Percentiles rank a stretch among this genome's conserved stretches.
Evolutionary conservation across 1,139 yeast genomes (phyloP).

Genomic region (Magnusiomyces tetraspermus): DNA sequence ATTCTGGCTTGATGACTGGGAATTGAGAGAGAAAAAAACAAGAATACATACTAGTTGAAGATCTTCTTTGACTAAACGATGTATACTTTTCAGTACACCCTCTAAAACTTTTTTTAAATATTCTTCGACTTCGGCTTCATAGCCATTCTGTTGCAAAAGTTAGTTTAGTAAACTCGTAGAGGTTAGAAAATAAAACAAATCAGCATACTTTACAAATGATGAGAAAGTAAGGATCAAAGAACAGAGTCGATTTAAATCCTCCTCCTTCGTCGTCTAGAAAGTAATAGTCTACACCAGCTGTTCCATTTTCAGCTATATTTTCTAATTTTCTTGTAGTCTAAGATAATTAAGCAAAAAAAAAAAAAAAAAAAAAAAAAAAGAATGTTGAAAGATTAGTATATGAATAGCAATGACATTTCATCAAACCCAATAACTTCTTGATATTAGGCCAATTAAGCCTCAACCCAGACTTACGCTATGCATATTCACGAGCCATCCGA

Average conservation of each 20-base stretch:
- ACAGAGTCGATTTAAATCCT: slow-evolving; percentile 74
- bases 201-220: slow-evolving; percentile 48
- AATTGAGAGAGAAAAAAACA: not conserved
- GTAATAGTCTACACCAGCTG: slow-evolving; percentile 87
- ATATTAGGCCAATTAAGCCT: too few species aligned
- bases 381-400: not conserved
- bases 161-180: not conserved
- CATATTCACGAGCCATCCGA: slow-evolving; percentile 86
- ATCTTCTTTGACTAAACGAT: slow-evolving; percentile 63
- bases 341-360: not conserved
- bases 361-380: not conserved
- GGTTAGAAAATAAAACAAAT: not conserved
- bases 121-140: slow-evolving; percentile 82
- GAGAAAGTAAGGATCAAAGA: slow-evolving; percentile 81
- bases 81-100: slow-evolving; percentile 45
- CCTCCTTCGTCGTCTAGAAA: slow-evolving; percentile 98
- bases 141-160: slow-evolving; percentile 31
- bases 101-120: slow-evolving; percentile 63
- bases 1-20: not conserved
- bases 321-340: slow-evolving; percentile 48
- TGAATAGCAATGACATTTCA: not conserved
- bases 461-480: slow-evolving; percentile 31
- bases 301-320: slow-evolving; percentile 31
- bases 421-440: not conserved
- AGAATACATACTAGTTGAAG: slow-evolving; percentile 36